These are phyloP conservation scores for Babesia ovata DNA, from an alignment of 169 alveolate genomes.

Conservation along the genomic window DNA sequence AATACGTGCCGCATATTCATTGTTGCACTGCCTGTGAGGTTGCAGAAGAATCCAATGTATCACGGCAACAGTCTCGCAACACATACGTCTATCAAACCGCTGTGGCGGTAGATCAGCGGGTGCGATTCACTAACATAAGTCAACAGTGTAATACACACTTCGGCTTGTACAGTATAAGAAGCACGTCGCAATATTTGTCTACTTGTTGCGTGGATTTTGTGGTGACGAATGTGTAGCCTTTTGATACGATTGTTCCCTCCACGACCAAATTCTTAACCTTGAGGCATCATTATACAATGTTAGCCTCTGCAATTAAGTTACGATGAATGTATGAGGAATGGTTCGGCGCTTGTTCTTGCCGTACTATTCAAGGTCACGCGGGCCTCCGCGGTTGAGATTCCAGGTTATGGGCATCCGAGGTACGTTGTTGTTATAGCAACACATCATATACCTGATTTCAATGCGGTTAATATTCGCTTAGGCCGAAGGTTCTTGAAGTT, in stretches of 20 bases:
- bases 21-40: too few relatives aligned
- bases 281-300: background rate
- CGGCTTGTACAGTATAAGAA: too few relatives aligned
- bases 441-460: background rate
- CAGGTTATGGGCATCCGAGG: slow-evolving; percentile 81
- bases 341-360: slow-evolving; percentile 73
- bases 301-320: background rate
- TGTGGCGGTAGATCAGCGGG: too few relatives aligned
- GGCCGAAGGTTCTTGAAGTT: slow-evolving; percentile 78
- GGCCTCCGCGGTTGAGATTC: slow-evolving; percentile 80
- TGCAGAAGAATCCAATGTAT: too few relatives aligned
- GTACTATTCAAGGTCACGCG: slow-evolving; percentile 76
- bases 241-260: too few relatives aligned
- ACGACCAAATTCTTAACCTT: too few relatives aligned
- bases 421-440: slow-evolving; percentile 11
- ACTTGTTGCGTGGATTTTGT: background rate
- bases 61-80: too few relatives aligned
- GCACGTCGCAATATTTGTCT: background rate
- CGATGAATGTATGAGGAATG: slow-evolving; percentile 8
- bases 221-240: background rate
- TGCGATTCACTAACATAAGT: too few relatives aligned
- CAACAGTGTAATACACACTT: background rate
- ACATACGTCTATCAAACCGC: too few relatives aligned
- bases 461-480: background rate
- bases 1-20: too few relatives aligned